Evolutionary conservation across 208 protist genomes (phyloP), one percentile per base, ranked within the genome.

Genomic region (Borovskyia barvae): DNA sequence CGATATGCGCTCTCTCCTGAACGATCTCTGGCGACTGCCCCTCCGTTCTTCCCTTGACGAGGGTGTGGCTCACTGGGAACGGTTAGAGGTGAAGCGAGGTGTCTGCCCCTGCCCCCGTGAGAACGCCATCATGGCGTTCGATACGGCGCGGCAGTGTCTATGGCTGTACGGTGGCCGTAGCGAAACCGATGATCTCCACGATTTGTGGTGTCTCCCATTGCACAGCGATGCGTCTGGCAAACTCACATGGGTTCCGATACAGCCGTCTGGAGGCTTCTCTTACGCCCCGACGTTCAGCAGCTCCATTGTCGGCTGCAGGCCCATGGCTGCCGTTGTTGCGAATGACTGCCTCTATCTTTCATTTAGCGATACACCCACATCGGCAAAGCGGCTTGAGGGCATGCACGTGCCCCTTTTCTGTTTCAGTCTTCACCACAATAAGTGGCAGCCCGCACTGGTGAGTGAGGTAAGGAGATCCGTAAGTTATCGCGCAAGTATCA

Each of bases 1-100:
- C 54, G 70, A 88, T 42, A 75, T 66, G n/a, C 12, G 50, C 22
- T 53, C 42, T 1, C 68, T 65, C 15, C 58, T 78, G 37, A 84
- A 84, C 64, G 81, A 88, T 49, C 48, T 88, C 35, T 88, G 81
- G 80, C 69, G 72, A 11, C 66, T 87, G 35, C 46, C 41, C 37
- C 20, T 88, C 15, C 11, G 30, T 2, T 47, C 57, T 5, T 60
- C 72, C 33, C 28, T 77, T 8, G 66, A 68, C 20, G 66, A 32
- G 14, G 26, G 59, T 24, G 64, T 59, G 32, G 76, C 74, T 3
- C 39, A 47, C 26, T 58, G 52, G 52, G 52, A 58, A 40, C 36
- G 36, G 39, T 28, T 58, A 17, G 25, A 47, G 39, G 36, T 29
- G 7, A 26, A 35, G n/a, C 37, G 17, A 14, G 52, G 52, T 9